Evolutionary conservation across 106 monocot genomes (phyloP).

Genomic region (Dactylorhiza incarnata): DNA sequence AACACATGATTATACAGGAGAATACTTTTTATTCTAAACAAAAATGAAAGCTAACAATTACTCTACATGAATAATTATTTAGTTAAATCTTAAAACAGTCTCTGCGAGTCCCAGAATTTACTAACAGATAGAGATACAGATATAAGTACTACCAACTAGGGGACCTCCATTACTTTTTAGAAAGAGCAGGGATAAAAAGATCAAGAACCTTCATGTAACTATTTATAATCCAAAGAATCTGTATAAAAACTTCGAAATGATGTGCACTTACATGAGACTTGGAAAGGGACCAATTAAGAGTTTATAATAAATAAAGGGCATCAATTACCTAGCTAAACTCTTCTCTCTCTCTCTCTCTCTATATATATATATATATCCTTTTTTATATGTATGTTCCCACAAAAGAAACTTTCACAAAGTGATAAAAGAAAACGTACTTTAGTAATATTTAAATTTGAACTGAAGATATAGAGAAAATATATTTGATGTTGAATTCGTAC

Average conservation of each 20-base stretch:
- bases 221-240: background rate
- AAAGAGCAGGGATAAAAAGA: background rate
- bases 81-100: too few relatives aligned
- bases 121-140: background rate
- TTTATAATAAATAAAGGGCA: background rate
- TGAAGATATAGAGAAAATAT: background rate
- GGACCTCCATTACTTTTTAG: background rate
- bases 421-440: background rate
- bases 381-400: background rate
- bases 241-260: background rate
- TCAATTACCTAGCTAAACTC: background rate
- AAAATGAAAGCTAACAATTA: too few relatives aligned
- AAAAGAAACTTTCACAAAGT: background rate
- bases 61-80: too few relatives aligned
- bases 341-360: too few relatives aligned
- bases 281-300: background rate
- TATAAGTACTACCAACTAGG: background rate
- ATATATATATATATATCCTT: background rate
- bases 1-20: too few relatives aligned
- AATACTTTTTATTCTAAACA: too few relatives aligned
- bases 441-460: background rate
- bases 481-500: slow-evolving; percentile 20
- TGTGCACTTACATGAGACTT: background rate
- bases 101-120: background rate
- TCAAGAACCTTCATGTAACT: background rate